These are phyloP conservation scores for Ajuga reptans DNA, from an alignment of 305 asterid species.

Conservation along the genomic window DNA sequence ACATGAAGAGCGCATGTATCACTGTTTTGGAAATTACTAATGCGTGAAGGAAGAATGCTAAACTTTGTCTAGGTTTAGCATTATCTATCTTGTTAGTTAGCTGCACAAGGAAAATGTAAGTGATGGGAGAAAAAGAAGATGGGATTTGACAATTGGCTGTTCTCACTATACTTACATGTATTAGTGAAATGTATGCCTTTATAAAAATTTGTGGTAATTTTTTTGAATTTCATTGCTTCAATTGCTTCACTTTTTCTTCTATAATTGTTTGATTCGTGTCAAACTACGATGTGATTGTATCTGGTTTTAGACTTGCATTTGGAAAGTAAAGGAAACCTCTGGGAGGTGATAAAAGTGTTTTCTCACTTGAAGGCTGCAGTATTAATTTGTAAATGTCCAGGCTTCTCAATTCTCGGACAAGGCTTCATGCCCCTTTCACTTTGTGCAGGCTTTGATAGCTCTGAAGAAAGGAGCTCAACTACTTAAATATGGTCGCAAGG, in stretches of 20 bases:
- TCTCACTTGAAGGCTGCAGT: background rate
- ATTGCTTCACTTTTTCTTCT: background rate
- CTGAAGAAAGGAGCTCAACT: slow-evolving; percentile 89
- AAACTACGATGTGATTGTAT: background rate
- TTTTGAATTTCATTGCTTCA: background rate
- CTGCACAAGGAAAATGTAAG: background rate
- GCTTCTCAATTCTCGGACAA: background rate
- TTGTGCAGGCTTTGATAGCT: slow-evolving; percentile 72
- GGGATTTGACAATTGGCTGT: background rate
- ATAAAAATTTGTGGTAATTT: background rate
- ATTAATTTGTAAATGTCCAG: background rate
- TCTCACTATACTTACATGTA: background rate
- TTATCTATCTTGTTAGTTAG: background rate
- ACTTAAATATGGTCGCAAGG: slow-evolving; percentile 92
- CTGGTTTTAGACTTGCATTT: slow-evolving; percentile 8
- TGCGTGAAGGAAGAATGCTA: background rate
- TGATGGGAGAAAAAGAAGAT: background rate
- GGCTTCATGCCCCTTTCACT: background rate
- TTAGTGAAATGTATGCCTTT: background rate
- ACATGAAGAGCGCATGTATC: background rate
- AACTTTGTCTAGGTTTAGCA: background rate
- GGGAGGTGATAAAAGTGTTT: background rate
- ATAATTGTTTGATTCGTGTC: background rate
- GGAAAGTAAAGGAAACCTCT: slow-evolving; percentile 2
- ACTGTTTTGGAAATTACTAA: background rate